These are phyloP conservation scores for Hypoxylon subgilvum DNA, from an alignment of 495 filamentous ascomycete genomes.

Conservation along the genomic window DNA sequence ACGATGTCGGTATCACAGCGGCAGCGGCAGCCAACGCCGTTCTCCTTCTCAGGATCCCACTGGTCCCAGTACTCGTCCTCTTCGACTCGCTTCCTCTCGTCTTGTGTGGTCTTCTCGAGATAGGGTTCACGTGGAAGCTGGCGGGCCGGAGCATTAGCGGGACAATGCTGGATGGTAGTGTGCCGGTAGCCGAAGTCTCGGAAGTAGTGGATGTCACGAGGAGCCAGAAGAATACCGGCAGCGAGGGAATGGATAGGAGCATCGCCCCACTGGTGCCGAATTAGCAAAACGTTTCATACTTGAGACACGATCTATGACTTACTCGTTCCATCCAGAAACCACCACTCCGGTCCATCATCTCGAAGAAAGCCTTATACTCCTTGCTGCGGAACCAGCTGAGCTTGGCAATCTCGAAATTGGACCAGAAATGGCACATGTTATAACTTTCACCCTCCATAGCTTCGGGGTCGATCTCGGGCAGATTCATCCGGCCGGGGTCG, in stretches of 20 bases:
- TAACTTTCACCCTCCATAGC: slow-evolving; percentile 97
- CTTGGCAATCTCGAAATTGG: slow-evolving; percentile 97
- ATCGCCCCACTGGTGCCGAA: slow-evolving; percentile 82
- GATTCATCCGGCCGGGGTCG: slow-evolving; percentile 72
- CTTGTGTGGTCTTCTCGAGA: slow-evolving; percentile 81
- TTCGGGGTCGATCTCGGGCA: slow-evolving; percentile 86
- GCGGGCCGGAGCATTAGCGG: slow-evolving; percentile 89
- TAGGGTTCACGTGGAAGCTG: slow-evolving; percentile 83
- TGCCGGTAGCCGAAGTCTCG: slow-evolving; percentile 98
- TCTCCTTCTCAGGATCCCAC: slow-evolving; percentile 85
- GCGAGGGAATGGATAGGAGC: slow-evolving; percentile 98
- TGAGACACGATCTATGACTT: slow-evolving; percentile 43
- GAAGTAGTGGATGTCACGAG: slow-evolving; percentile 95
- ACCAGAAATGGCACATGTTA: slow-evolving; percentile 99
- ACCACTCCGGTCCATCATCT: slow-evolving; percentile 98
- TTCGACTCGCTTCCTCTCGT: slow-evolving; percentile 86
- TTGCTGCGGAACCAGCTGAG: slow-evolving; percentile 96
- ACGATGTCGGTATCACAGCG: slow-evolving; percentile 98
- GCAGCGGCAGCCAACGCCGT: slow-evolving; percentile 96
- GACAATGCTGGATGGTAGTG: slow-evolving; percentile 98
- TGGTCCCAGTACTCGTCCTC: slow-evolving; percentile 97
- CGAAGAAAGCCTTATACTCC: slow-evolving; percentile 96
- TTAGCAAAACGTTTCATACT: slow-evolving; percentile 8
- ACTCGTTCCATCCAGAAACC: slow-evolving; percentile 99
- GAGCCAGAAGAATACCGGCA: slow-evolving; percentile 82